Base-by-base conservation (phyloP, 495 filamentous ascomycete species). In the Cercophora samala region DNA sequence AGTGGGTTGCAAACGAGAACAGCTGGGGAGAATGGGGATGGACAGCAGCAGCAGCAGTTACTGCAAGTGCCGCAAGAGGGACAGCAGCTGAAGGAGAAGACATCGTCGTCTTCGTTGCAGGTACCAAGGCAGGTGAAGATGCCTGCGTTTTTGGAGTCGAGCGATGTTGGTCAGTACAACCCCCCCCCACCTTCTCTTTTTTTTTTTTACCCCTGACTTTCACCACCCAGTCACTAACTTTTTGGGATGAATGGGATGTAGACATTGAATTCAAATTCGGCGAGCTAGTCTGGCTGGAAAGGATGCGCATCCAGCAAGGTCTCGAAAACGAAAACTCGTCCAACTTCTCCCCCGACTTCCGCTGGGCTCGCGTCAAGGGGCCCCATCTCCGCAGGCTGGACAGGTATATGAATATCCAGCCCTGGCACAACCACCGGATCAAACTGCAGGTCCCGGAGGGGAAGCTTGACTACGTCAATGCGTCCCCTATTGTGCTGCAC, bases 381-480 rank as follows among this genome's bases (percentile, higher is more conserved):
- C 81, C 67, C 75, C 89, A 84, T 58, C 66, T 75, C 66, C 74
- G 80, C 76, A 60, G 75, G 69, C 69, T 91, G 61, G 93, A 97
- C 77, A 86, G 93, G 42, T 97, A 97, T 77, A 72, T 83, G 61
- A 96, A 97, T 73, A 89, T 97, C 55, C 88, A 92, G 66, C 91
- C 93, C 0, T 97, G 88, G 88, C 86, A 87, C 64, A 88, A 91
- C 74, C 93, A 93, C 70, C 92, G 95, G 1, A 82, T 99, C 62
- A 89, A 88, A 72, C 86, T 99, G 23, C 85, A 85, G 42, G 95
- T 98, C 2, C 90, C 91, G 13, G 86, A 89, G 29, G 92, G 89
- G 17, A 79, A 88, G 64, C 87, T 88, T 69, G 91, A 97, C 76
- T 99, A 98, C 78, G 96, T 98, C 81, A 99, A 99, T 75, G 95